Percentiles rank a stretch among this genome's conserved stretches.
These are phyloP conservation scores for Nitzschia sp. DNA, from an alignment of 108 stramenopile species.

Conservation along the genomic window DNA sequence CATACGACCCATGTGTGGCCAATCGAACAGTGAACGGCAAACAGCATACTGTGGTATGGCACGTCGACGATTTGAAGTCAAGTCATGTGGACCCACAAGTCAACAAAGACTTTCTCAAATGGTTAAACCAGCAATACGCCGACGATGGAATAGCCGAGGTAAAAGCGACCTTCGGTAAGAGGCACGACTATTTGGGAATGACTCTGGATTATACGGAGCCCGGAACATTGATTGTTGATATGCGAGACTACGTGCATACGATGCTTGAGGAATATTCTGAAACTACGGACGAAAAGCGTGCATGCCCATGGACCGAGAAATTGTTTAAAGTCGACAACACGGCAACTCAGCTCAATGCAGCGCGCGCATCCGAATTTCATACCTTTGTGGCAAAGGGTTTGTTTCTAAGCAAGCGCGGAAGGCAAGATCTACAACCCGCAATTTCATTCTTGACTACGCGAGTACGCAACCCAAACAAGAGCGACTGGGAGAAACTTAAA, in stretches of 20 bases:
- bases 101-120: conserved; percentile 10
- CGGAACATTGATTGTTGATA: too few species aligned
- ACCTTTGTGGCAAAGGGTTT: conserved; percentile 35
- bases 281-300: neutral
- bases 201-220: too few species aligned
- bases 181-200: conserved; percentile 57
- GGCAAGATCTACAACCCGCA: too few species aligned
- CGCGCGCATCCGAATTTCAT: conserved; percentile 27
- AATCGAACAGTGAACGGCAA: conserved; percentile 37
- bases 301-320: conserved; percentile 30
- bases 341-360: neutral
- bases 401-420: conserved; percentile 33
- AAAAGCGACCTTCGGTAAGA: conserved; percentile 8
- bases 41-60: conserved; percentile 46
- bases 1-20: conserved; percentile 61
- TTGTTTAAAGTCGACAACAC: conserved; percentile 30
- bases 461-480: conserved; percentile 24
- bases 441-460: too few species aligned
- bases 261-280: conserved; percentile 30
- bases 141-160: conserved; percentile 7
- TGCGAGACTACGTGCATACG: too few species aligned
- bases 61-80: conserved; percentile 62
- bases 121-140: conserved; percentile 15
- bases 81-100: conserved; percentile 32
- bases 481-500: conserved; percentile 48